Evolutionary conservation across 106 monocot species (phyloP), one percentile per base, ranked within the genome.

Genomic region (Allium cepa): DNA sequence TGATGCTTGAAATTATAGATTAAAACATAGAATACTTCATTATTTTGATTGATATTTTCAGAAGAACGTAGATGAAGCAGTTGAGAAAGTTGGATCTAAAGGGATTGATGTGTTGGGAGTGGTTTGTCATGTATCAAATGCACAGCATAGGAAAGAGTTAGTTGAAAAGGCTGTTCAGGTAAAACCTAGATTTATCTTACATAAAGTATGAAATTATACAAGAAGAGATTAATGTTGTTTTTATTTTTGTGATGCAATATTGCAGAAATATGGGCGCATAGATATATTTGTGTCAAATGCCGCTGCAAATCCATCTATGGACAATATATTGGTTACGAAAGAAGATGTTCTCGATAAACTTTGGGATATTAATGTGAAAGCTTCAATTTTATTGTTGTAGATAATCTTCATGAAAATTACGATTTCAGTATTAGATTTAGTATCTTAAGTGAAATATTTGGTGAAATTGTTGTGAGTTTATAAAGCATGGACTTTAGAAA

Each of bases 281-380:
- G 97, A 97, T 81, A 87, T 97, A 53, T 17, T 97, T 86, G 97
- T 97, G 56, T 97, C 92, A 1, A 92, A 97, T 75, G 97, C 97
- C 36, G 97, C 97, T 73, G 89, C 74, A 53, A 97, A 97, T 81
- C 97, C 92, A 69, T 73, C 92, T 6, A 27, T 75, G n/a, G 97
- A 89, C 69, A 72, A 36, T 70, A 87, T 97, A 56, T 60, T 97
- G 74, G 67, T 84, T 46, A 81, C 71, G 9, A 65, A 89, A 75
- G 97, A 97, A 69, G 66, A 82, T 8, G 72, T 87, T 67, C 86
- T 97, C 70, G 97, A 92, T 77, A 97, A 97, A 72, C 78, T 92
- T 64, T 97, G 97, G 97, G 92, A 97, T 27, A 77, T 92, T 58
- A 97, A 97, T 79, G 97, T 97, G 13, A 97, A 97, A 74, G 77